Percentiles rank a stretch among this genome's conserved stretches.
Conservation (phyloP, 768 basidiomycete species). For the Pulveroboletus sp. region DNA sequence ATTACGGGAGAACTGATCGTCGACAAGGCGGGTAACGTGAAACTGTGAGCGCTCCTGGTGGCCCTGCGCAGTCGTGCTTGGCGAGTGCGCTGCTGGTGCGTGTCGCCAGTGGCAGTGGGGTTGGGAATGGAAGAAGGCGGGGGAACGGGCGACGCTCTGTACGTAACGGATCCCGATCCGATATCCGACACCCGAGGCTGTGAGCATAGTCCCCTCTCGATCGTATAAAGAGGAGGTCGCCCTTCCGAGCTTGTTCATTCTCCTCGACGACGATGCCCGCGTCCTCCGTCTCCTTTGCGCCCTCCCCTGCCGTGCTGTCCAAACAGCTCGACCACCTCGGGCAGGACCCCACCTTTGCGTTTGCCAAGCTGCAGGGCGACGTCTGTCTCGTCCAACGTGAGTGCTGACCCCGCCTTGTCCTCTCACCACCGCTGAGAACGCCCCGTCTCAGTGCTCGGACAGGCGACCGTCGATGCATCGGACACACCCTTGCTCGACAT, state of each 20-base stretch:
- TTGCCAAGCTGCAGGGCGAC: slow-evolving; percentile 24
- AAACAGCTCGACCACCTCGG: slow-evolving; percentile 6
- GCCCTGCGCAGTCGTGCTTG: too few relatives aligned
- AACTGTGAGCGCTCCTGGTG: too few relatives aligned
- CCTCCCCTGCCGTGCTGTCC: slow-evolving; percentile 7
- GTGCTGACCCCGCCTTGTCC: neutral
- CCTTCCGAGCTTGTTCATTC: too few relatives aligned
- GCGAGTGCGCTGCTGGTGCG: too few relatives aligned
- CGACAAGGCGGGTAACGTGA: too few relatives aligned
- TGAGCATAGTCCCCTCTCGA: too few relatives aligned
- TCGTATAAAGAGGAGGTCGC: neutral
- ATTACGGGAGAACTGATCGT: too few relatives aligned
- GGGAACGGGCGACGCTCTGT: too few relatives aligned
- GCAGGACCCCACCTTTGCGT: slow-evolving; percentile 34
- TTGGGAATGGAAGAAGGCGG: too few relatives aligned
- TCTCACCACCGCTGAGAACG: neutral
- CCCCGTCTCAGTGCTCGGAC: slow-evolving; percentile 11
- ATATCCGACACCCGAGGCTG: neutral
- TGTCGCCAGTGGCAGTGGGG: too few relatives aligned
- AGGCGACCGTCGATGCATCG: slow-evolving; percentile 12
- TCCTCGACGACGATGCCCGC: slow-evolving; percentile 2
- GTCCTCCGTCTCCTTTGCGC: slow-evolving; percentile 22
- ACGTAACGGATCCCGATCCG: neutral
- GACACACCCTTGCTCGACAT: slow-evolving; percentile 17
- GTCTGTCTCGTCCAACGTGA: slow-evolving; percentile 30